Evolutionary conservation across 352 stramenopile genomes (phyloP), one percentile per base, ranked within the genome.

Genomic region (Phytophthora constricta): DNA sequence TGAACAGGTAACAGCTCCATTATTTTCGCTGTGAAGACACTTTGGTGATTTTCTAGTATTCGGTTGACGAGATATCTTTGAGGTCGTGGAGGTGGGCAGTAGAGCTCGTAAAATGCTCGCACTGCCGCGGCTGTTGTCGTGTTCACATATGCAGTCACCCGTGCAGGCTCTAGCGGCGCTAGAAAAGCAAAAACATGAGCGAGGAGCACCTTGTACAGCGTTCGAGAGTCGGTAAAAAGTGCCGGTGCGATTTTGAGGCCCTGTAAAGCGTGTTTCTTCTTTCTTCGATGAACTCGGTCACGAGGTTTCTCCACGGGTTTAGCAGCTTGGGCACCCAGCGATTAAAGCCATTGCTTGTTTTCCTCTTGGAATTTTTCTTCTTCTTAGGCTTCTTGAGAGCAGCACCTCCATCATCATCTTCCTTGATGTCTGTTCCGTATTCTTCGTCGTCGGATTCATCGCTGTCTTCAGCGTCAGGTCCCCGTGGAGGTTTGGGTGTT

Each of bases 251-350:
- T 61, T 28, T 45, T 41, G 3, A 31, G 19, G 27, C 43, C 20
- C 22, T 33, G 41, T 2, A 31, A 22, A 8, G 65, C 16, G 5
- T 33, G 52, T 31, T 64, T 74, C 20, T 72, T 73, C 27, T 78
- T 79, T 55, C 76, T 83, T 11, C 33, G 42, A 22, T 79, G 54
- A 0, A 85, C 67, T 23, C 68, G 68, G 42, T 86, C 76, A 5
- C 71, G 70, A 23, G 68, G 62, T 11, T 72, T 65, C 25, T 72
- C 68, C 14, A 59, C 68, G 26, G 76, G 69, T 86, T 70, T 0
- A 88, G 66, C 26, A 86, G 52, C 59, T 86, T 83, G 8, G 74
- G 62, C 31, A 86, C 77, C 77, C 77, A 86, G 11, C 54, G 61
- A 39, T 62, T 72, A 11, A 63, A n/a, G 14, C 49, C 68, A 3